Evolutionary conservation across 2,329 filamentous ascomycete genomes (phyloP).

Genomic region (Didymella exigua): DNA sequence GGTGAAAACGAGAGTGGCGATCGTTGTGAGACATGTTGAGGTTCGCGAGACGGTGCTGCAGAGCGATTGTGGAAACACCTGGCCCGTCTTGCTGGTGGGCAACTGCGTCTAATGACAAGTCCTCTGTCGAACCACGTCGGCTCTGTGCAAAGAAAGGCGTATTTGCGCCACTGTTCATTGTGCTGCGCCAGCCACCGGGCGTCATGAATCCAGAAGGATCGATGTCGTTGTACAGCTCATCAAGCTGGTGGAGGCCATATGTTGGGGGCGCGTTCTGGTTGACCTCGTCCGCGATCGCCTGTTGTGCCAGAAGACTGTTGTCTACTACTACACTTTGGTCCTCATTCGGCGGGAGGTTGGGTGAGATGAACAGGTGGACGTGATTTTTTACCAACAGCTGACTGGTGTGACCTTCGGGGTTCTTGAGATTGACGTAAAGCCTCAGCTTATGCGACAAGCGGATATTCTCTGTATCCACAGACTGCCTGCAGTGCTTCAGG

Average conservation of each 20-base stretch:
- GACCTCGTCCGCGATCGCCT: conserved; percentile 60
- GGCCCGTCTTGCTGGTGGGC: conserved; percentile 39
- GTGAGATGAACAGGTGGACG: conserved; percentile 92
- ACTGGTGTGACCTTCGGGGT: conserved; percentile 92
- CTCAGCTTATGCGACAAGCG: conserved; percentile 93
- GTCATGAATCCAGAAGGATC: conserved; percentile 83
- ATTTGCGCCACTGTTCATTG: conserved; percentile 62
- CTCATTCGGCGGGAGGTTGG: conserved; percentile 86
- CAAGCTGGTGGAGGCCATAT: conserved; percentile 87
- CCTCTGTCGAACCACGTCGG: conserved; percentile 79
- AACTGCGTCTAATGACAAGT: conserved; percentile 64
- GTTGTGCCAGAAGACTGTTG: conserved; percentile 45
- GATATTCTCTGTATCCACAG: conserved; percentile 85
- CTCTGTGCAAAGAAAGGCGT: conserved; percentile 77
- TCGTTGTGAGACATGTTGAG: conserved; percentile 51
- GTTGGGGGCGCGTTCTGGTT: conserved; percentile 80
- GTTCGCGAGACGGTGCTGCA: conserved; percentile 71
- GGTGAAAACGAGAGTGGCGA: conserved; percentile 34
- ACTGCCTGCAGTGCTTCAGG: conserved; percentile 83
- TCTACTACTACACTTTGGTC: conserved; percentile 71
- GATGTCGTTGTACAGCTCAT: conserved; percentile 87
- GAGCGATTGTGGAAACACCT: conserved; percentile 62
- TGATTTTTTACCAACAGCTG: conserved; percentile 92
- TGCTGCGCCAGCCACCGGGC: conserved; percentile 66
- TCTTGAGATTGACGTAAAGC: conserved; percentile 86